These are phyloP conservation scores for Kwoniella sp. DNA, from an alignment of 768 basidiomycete species.

Conservation along the genomic window DNA sequence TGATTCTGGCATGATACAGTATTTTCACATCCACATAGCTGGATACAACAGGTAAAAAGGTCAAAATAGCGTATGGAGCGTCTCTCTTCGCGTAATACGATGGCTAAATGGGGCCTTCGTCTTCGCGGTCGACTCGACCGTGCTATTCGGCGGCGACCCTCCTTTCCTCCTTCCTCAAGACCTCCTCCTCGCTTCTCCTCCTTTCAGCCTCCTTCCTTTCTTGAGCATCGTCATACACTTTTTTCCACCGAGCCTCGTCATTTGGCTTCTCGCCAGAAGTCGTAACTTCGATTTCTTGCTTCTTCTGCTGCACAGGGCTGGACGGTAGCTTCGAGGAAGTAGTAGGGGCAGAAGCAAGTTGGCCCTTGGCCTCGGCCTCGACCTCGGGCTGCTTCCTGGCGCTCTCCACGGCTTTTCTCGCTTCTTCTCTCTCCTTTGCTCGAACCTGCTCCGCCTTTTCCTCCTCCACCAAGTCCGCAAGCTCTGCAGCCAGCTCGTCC, in stretches of 20 bases:
- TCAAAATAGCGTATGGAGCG: not conserved
- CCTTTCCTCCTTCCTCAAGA: slow-evolving; percentile 33
- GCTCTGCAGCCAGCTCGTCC: slow-evolving; percentile 68
- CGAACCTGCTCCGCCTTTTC: slow-evolving; percentile 54
- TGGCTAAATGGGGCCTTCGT: too few relatives aligned
- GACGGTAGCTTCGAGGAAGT: not conserved
- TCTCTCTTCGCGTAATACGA: too few relatives aligned
- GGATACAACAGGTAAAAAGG: not conserved
- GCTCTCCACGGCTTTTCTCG: slow-evolving; percentile 10
- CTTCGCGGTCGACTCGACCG: not conserved
- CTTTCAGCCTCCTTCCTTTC: slow-evolving; percentile 34
- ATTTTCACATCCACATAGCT: too few relatives aligned
- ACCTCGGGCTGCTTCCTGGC: slow-evolving; percentile 18
- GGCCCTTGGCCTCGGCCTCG: not conserved
- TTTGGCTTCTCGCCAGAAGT: not conserved
- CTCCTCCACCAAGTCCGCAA: slow-evolving; percentile 64
- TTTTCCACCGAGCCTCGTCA: slow-evolving; percentile 24
- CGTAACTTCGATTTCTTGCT: not conserved
- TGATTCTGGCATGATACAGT: too few relatives aligned
- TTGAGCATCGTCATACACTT: slow-evolving; percentile 38
- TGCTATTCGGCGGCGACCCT: slow-evolving; percentile 28
- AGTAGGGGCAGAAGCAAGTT: not conserved
- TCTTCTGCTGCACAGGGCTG: not conserved
- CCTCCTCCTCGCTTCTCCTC: slow-evolving; percentile 33
- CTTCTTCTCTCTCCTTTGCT: slow-evolving; percentile 23